phyloP scores from a whole-genome alignment of 2,329 filamentous ascomycete species.

The Colletotrichum shisoi region DNA sequence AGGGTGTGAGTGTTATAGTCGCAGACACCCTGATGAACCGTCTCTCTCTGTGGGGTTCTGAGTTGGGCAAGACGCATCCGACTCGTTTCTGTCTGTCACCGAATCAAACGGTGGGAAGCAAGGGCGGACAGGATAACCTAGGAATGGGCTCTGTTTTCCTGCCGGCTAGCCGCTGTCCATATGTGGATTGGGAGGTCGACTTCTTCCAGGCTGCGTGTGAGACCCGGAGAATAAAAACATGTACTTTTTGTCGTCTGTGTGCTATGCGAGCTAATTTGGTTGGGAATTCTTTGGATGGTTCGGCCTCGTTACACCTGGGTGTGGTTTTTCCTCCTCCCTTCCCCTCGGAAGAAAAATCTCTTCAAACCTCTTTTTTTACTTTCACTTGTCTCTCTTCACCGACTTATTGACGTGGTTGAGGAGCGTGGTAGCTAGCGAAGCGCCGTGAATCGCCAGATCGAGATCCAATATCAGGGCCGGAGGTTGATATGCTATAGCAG shows the following conservation, averaged over 20 bases:
- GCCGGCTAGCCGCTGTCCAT: conserved; percentile 6
- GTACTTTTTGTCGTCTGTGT: conserved; percentile 18
- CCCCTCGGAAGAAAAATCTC: background rate
- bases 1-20: conserved; percentile 4
- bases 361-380: background rate
- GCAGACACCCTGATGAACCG: conserved; percentile 28
- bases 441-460: conserved; percentile 15
- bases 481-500: conserved; percentile 33
- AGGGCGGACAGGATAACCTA: conserved; percentile 3
- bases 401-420: conserved; percentile 34
- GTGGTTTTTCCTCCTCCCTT: too few relatives aligned
- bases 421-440: conserved; percentile 28
- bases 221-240: conserved; percentile 23
- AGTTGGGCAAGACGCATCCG: background rate
- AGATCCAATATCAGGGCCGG: conserved; percentile 35
- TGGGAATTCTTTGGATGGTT: conserved; percentile 17
- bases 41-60: background rate
- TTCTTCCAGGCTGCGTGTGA: conserved; percentile 13
- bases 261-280: conserved; percentile 30
- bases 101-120: conserved; percentile 4
- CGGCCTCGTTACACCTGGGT: conserved; percentile 11
- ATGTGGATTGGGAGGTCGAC: conserved; percentile 6
- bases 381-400: conserved; percentile 27
- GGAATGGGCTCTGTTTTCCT: conserved; percentile 9
- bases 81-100: background rate